Base-by-base conservation (phyloP, 1,284 basidiomycete genomes). In the Sphagnurus paluster region DNA sequence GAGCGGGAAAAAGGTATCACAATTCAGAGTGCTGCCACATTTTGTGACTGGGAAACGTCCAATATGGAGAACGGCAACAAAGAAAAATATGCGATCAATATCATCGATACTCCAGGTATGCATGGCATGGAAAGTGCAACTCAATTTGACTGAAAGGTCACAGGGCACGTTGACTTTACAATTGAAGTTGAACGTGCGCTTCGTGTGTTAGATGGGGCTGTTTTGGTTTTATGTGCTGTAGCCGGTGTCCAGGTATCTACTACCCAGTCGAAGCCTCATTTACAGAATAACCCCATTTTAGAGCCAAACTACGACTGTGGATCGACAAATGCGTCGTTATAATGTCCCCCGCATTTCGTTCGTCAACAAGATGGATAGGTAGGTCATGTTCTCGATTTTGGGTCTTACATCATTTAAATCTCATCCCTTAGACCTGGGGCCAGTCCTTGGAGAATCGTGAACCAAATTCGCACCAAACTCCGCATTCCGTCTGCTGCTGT, bases 301-400 rank as follows among this genome's bases (percentile, higher is more conserved):
- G 83, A 91, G 90, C 70, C 97, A 99, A 81, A 99, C 97, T 1
- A 99, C 96, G 41, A 99, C 97, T 7, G 97, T 99, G 41, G 97
- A 99, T 71, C 78, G 97, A 54, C 97, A 99, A 76, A 99, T 99
- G 97, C 80, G 91, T 56, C 82, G 97, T 33, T 99, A 99, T 65
- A 86, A 87, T 57, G 93, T 99, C 50, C 97, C 97, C 47, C 80
- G 97, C 43, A 79, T 99, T 50, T 96, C 93, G 1, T 99, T 99
- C 65, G 88, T 99, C 65, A 99, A 99, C 75, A 99, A 99, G 74
- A 99, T 99, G 97, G 97, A 99, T 64, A 82, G 92, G 87, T 87
- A 8, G n/a, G n/a, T n/a, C n/a, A n/a, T n/a, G n/a, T n/a, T n/a
- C n/a, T n/a, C n/a, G n/a, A n/a, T n/a, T n/a, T n/a, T n/a, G n/a